A percentile compares a stretch with the other conserved stretches of the same genome.
These are phyloP conservation scores for Cutaneotrichosporon curvatum DNA, from an alignment of 1,284 basidiomycete genomes.

Conservation along the genomic window DNA sequence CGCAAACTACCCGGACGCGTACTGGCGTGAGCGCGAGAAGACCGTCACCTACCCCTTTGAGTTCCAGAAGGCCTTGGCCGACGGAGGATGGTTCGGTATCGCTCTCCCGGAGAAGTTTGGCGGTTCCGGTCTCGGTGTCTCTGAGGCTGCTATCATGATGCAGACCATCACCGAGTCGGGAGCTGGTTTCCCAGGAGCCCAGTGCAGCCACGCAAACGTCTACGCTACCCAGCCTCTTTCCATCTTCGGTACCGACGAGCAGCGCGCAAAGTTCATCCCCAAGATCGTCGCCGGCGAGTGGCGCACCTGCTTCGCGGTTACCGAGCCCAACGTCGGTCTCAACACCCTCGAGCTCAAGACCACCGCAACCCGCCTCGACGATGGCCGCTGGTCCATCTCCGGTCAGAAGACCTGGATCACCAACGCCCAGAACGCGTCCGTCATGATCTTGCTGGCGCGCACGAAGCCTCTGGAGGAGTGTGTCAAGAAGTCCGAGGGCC, in stretches of 20 bases:
- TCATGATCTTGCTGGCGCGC: slow-evolving; percentile 21
- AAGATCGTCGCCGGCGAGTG: slow-evolving; percentile 16
- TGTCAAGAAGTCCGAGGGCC: slow-evolving; percentile 13
- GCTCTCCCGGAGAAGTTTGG: slow-evolving; percentile 15
- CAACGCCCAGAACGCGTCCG: slow-evolving; percentile 17
- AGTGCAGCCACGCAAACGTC: slow-evolving; percentile 17
- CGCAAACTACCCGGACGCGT: slow-evolving; percentile 8
- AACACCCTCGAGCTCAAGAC: slow-evolving; percentile 19
- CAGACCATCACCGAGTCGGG: slow-evolving; percentile 19
- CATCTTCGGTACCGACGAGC: slow-evolving; percentile 17
- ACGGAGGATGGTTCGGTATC: slow-evolving; percentile 15
- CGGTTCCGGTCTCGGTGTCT: slow-evolving; percentile 12
- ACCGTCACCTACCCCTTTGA: slow-evolving; percentile 12
- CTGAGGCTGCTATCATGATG: slow-evolving; percentile 17
- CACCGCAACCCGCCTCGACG: slow-evolving; percentile 10
- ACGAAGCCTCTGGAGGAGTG: slow-evolving; percentile 19
- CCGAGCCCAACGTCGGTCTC: slow-evolving; percentile 15
- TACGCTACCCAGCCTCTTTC: slow-evolving; percentile 16
- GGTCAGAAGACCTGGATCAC: slow-evolving; percentile 21
- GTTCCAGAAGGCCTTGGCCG: slow-evolving; percentile 19
- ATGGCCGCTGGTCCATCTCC: slow-evolving; percentile 13
- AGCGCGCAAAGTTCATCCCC: slow-evolving; percentile 12
- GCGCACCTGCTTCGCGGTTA: slow-evolving; percentile 16
- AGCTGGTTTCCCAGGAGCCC: slow-evolving; percentile 15
- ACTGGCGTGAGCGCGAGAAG: slow-evolving; percentile 17